Percentiles rank a stretch among this genome's conserved stretches.
phyloP scores from a whole-genome alignment of 345 rosid genomes.

The Populus simonii region DNA sequence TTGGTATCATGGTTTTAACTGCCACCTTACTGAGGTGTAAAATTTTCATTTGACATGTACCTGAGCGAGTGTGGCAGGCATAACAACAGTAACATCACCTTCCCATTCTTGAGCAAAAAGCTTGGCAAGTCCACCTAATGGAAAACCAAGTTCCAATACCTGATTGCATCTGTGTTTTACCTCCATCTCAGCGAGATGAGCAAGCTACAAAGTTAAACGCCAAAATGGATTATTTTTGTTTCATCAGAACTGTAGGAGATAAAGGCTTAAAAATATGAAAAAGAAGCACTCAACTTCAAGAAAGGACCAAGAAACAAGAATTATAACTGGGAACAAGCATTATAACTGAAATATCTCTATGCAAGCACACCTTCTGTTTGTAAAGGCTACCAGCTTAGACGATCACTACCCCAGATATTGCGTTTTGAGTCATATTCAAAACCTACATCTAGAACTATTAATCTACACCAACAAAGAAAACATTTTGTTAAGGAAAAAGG shows the following conservation, averaged over 20 bases:
- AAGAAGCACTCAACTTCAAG: neutral
- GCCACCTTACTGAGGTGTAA: neutral
- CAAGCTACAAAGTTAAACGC: slow-evolving; percentile 48
- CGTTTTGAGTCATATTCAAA: neutral
- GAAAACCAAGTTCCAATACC: slow-evolving; percentile 86
- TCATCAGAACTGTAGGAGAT: neutral
- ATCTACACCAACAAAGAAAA: neutral
- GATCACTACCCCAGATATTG: neutral
- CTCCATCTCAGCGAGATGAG: slow-evolving; percentile 93
- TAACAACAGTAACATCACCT: slow-evolving; percentile 95
- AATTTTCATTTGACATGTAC: slow-evolving; percentile 33
- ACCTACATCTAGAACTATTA: neutral
- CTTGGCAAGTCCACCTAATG: slow-evolving; percentile 84
- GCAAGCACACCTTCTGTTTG: neutral
- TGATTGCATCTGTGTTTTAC: slow-evolving; percentile 94
- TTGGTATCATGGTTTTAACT: neutral
- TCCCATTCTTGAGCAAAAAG: slow-evolving; percentile 99
- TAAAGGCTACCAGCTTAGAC: neutral
- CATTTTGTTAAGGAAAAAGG: neutral
- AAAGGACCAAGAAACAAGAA: neutral
- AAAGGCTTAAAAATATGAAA: neutral
- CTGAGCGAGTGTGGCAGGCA: slow-evolving; percentile 98
- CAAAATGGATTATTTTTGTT: neutral
- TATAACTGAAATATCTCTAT: neutral
- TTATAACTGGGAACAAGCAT: neutral